Evolutionary conservation across 768 basidiomycete species (phyloP), one percentile per base, ranked within the genome.

Genomic region (Rhodotorula diobovata): DNA sequence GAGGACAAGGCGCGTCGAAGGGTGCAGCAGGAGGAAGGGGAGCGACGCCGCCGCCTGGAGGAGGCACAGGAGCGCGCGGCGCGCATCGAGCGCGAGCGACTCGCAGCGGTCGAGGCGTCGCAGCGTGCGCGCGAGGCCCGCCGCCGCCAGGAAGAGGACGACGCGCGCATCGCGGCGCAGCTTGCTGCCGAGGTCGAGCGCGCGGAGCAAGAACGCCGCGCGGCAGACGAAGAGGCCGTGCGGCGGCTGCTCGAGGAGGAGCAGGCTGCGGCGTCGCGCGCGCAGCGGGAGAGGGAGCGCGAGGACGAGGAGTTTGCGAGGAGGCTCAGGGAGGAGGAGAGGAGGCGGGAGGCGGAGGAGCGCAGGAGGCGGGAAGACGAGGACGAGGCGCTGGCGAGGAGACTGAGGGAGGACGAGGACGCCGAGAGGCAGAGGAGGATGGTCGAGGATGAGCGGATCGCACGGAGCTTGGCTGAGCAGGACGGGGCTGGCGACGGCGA

Each of bases 311-410:
- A 57, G 25, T 69, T 61, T 45, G 61, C 45, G 7, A 35, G 48
- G 50, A 30, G 32, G 68, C 30, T 73, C 18, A 32, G 67, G 23
- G 68, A 66, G 43, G 68, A 73, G 51, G 72, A 71, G 30, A 4
- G 37, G 4, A 11, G 45, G 32, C n/a, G 46, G 8, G 68, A 63
- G 46, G 43, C 2, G 39, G 55, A 14, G 43, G 61, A 63, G 48
- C 46, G 60, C 35, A 12, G 56, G 25, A 64, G 63, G 51, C 41
- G 57, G 14, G 71, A 68, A 48, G 15, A 8, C 18, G 56, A 46
- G 0, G 72, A 73, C 57, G 72, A 62, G 35, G 67, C 51, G 30
- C 54, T 57, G 7, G 68, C 45, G 6, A 35, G 25, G 30, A 25
- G 45, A 32, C 32, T 73, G 50, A 20, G 64, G 7, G 64, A 60